Conservation (phyloP, 108 stramenopile genomes). For the Chaetoceros muelleri region DNA sequence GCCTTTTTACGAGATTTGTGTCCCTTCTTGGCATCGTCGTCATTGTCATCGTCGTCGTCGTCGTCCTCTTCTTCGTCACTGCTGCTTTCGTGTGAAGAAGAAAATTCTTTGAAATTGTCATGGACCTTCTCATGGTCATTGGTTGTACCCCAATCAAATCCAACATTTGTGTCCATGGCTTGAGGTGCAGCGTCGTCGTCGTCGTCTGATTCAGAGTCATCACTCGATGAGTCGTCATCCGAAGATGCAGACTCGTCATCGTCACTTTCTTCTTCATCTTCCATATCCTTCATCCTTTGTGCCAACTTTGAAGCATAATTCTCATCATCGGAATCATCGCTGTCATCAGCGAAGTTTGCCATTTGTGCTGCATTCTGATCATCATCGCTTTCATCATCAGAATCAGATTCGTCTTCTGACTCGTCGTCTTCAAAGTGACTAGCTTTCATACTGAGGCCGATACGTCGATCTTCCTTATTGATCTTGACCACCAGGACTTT, state of each 20-base stretch:
- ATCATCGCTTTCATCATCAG: constrained; percentile 41
- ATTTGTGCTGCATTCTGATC: constrained; percentile 9
- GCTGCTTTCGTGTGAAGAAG: constrained; percentile 30
- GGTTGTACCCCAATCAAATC: constrained; percentile 63
- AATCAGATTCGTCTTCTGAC: constrained; percentile 12
- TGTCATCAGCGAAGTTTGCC: constrained; percentile 6
- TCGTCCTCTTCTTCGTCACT: constrained; percentile 29
- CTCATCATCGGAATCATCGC: constrained; percentile 34
- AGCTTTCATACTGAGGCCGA: constrained; percentile 84
- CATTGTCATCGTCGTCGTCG: constrained; percentile 40
- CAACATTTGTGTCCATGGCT: constrained; percentile 70
- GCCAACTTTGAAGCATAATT: constrained; percentile 61
- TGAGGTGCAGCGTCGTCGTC: constrained; percentile 11
- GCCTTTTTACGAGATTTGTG: constrained; percentile 74
- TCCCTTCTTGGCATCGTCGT: constrained; percentile 28
- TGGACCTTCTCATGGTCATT: background rate
- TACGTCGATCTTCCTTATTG: constrained; percentile 43
- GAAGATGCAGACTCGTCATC: constrained; percentile 16
- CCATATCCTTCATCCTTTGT: constrained; percentile 31
- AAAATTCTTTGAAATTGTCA: constrained; percentile 3
- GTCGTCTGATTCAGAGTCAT: constrained; percentile 11
- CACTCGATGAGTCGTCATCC: constrained; percentile 12
- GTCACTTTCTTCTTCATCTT: constrained; percentile 17
- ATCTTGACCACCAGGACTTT: constrained; percentile 85
- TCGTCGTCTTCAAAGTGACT: constrained; percentile 84